Evolutionary conservation across 2,329 filamentous ascomycete species (phyloP).

Genomic region (Colletotrichum sp.): DNA sequence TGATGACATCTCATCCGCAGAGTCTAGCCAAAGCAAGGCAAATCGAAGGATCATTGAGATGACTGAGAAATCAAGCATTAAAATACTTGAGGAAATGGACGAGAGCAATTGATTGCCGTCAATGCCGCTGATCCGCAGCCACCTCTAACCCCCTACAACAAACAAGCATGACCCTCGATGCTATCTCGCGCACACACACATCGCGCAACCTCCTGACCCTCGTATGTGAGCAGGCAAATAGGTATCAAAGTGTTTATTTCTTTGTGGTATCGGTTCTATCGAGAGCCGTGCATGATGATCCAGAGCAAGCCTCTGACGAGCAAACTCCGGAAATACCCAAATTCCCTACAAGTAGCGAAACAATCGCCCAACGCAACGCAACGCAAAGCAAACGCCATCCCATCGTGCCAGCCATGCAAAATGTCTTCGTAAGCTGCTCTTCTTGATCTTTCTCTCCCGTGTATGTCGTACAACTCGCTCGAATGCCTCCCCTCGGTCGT

Average conservation of each 20-base stretch:
- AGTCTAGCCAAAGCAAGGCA: not conserved
- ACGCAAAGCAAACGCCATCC: constrained; percentile 19
- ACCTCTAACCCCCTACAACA: not conserved
- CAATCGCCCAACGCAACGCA: constrained; percentile 10
- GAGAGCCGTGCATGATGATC: not conserved
- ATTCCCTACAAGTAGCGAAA: constrained; percentile 3
- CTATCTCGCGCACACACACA: not conserved
- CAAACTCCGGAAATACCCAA: constrained; percentile 15
- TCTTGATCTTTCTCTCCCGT: not conserved
- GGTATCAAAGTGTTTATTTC: constrained; percentile 10
- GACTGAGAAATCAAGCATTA: not conserved
- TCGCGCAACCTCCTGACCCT: not conserved
- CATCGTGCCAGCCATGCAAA: constrained; percentile 20
- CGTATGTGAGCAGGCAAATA: not conserved
- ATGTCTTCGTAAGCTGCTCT: constrained; percentile 8
- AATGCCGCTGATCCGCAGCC: not conserved
- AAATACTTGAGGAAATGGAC: fast-evolving
- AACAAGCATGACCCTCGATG: not conserved
- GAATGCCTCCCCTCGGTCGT: not conserved
- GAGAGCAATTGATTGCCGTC: not conserved
- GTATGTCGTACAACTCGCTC: not conserved
- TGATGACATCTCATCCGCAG: not conserved
- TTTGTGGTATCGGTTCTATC: not conserved
- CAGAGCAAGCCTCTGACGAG: constrained; percentile 10
- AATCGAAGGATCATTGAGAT: fast-evolving